Evolutionary conservation across 352 stramenopile genomes (phyloP).

Genomic region (Phytopythium sindhum): DNA sequence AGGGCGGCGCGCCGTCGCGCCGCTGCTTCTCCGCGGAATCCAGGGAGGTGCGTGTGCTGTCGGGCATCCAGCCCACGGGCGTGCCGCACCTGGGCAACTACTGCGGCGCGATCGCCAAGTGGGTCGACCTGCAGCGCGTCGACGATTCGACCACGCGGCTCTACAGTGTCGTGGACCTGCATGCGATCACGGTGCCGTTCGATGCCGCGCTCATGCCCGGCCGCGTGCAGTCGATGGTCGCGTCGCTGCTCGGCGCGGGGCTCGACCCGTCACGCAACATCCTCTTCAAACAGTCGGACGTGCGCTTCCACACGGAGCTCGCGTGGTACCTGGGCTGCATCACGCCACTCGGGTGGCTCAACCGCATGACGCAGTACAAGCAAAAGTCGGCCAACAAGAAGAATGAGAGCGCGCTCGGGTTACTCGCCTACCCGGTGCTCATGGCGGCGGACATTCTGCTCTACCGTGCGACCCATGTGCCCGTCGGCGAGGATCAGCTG

Average conservation of each 20-base stretch:
- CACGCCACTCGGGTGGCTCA: slow-evolving; percentile 96
- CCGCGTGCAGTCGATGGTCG: slow-evolving; percentile 90
- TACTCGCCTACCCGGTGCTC: slow-evolving; percentile 98
- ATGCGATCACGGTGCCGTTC: slow-evolving; percentile 97
- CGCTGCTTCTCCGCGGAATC: neutral
- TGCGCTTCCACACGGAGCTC: slow-evolving; percentile 92
- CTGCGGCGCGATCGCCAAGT: slow-evolving; percentile 97
- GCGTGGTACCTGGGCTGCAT: slow-evolving; percentile 97
- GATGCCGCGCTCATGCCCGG: slow-evolving; percentile 86
- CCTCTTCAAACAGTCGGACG: slow-evolving; percentile 82
- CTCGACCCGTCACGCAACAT: slow-evolving; percentile 74
- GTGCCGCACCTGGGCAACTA: slow-evolving; percentile 99
- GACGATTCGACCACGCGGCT: slow-evolving; percentile 17
- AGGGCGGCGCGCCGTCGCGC: neutral
- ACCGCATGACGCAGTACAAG: slow-evolving; percentile 99
- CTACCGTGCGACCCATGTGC: slow-evolving; percentile 96
- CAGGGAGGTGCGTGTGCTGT: slow-evolving; percentile 81
- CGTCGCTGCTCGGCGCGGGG: slow-evolving; percentile 93
- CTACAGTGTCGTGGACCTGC: slow-evolving; percentile 94
- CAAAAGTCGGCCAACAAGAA: slow-evolving; percentile 92
- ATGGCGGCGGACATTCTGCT: slow-evolving; percentile 99
- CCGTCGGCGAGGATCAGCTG: slow-evolving; percentile 97
- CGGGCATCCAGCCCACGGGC: slow-evolving; percentile 97
- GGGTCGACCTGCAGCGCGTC: slow-evolving; percentile 93
- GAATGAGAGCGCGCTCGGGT: slow-evolving; percentile 79